Percentiles rank a stretch among this genome's conserved stretches.
These are phyloP conservation scores for Triticum turgidum DNA, from an alignment of 176 grass and related monocot genomes.

Conservation along the genomic window DNA sequence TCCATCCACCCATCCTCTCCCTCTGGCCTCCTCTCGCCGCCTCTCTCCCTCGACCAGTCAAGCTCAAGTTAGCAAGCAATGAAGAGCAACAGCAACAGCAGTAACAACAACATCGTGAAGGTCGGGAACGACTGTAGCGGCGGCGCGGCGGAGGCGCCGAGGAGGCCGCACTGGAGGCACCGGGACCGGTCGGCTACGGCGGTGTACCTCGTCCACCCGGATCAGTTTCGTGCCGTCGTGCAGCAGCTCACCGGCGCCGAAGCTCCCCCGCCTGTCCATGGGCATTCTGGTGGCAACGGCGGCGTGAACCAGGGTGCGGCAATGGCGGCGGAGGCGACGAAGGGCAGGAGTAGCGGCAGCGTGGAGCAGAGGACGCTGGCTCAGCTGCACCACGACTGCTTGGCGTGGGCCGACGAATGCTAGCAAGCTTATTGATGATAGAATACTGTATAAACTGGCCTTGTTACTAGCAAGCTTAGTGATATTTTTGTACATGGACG, in stretches of 20 bases:
- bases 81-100: background rate
- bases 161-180: constrained; percentile 35
- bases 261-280: background rate
- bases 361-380: constrained; percentile 28
- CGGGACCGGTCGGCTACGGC: constrained; percentile 32
- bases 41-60: background rate
- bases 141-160: background rate
- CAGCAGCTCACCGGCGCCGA: constrained; percentile 46
- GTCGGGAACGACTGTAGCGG: background rate
- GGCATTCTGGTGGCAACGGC: background rate
- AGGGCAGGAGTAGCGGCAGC: background rate
- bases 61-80: background rate
- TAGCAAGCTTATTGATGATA: background rate
- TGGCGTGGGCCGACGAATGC: constrained; percentile 33
- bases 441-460: background rate
- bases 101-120: background rate
- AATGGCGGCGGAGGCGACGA: background rate
- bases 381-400: constrained; percentile 38
- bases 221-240: constrained; percentile 43
- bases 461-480: background rate
- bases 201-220: constrained; percentile 42
- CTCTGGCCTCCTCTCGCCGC: background rate
- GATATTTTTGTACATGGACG: background rate
- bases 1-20: background rate
- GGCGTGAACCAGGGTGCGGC: background rate